These are phyloP conservation scores for Acanthamoeba rhysodes DNA, from an alignment of 208 protist species.

Conservation along the genomic window DNA sequence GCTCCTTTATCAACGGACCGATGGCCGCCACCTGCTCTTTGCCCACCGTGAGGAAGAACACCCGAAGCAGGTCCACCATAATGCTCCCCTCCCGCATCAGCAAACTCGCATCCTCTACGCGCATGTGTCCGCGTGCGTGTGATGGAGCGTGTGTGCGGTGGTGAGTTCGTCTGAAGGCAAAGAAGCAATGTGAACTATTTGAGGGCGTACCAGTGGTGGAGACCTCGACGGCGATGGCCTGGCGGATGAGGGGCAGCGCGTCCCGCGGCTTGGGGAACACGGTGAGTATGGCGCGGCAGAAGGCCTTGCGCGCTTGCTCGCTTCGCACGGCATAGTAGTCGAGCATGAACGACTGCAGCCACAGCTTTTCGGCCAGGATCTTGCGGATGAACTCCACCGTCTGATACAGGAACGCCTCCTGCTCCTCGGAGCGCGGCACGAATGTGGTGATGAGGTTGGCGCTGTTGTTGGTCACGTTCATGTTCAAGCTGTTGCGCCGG, in stretches of 20 bases:
- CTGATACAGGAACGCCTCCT: background rate
- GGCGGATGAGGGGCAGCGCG: slow-evolving; percentile 18
- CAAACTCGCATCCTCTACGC: slow-evolving; percentile 29
- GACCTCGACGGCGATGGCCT: slow-evolving; percentile 41
- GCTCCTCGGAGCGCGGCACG: background rate
- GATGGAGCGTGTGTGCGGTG: too few species aligned
- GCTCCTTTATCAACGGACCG: slow-evolving; percentile 10
- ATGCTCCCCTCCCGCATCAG: slow-evolving; percentile 61
- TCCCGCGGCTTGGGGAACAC: slow-evolving; percentile 13
- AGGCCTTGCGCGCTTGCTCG: slow-evolving; percentile 38
- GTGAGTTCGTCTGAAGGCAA: background rate
- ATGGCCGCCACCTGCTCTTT: slow-evolving; percentile 5
- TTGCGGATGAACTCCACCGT: slow-evolving; percentile 31
- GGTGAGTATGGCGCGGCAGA: slow-evolving; percentile 20
- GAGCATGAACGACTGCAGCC: slow-evolving; percentile 42
- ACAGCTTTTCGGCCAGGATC: slow-evolving; percentile 46
- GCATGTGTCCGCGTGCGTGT: too few species aligned
- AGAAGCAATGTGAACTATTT: too few species aligned
- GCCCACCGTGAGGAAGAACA: slow-evolving; percentile 52
- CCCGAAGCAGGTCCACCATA: slow-evolving; percentile 43
- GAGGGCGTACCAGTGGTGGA: background rate
- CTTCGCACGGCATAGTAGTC: background rate
- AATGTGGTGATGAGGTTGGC: background rate
- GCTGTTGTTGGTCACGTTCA: background rate
- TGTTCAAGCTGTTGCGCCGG: background rate